A percentile compares a stretch with the other conserved stretches of the same genome.
phyloP scores from a whole-genome alignment of 179 eudicot genomes.

The Corrigiola litoralis region DNA sequence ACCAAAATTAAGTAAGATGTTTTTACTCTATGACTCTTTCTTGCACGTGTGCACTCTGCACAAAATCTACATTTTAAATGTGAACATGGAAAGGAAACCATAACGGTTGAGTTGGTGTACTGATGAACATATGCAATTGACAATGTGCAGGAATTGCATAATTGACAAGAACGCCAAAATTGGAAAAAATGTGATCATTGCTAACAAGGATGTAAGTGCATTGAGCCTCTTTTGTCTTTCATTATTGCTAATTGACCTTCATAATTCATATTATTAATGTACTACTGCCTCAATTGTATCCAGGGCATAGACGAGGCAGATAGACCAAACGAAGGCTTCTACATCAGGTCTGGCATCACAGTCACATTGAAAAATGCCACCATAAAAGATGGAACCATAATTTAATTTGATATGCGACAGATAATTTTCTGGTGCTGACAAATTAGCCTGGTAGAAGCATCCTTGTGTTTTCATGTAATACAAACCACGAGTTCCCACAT shows the following conservation, averaged over 20 bases:
- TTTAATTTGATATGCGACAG: constrained; percentile 26
- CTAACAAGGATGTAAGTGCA: constrained; percentile 55
- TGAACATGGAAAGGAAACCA: background rate
- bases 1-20: constrained; percentile 51
- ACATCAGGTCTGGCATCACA: constrained; percentile 81
- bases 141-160: constrained; percentile 49
- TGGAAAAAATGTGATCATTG: constrained; percentile 56
- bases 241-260: background rate
- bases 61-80: background rate
- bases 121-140: background rate
- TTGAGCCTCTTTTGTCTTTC: background rate
- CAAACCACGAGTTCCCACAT: background rate
- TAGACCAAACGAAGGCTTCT: constrained; percentile 71
- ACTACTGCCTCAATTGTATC: background rate
- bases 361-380: constrained; percentile 71
- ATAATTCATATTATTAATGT: background rate
- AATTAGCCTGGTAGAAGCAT: constrained; percentile 2
- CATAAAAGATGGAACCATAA: constrained; percentile 55
- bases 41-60: background rate
- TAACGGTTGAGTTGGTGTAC: background rate
- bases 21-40: background rate
- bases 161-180: constrained; percentile 79
- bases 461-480: background rate
- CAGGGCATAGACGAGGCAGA: constrained; percentile 85
- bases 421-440: no score